These are phyloP conservation scores for Colletotrichum chrysophilum DNA, from an alignment of 2,329 filamentous ascomycete species.

Conservation along the genomic window DNA sequence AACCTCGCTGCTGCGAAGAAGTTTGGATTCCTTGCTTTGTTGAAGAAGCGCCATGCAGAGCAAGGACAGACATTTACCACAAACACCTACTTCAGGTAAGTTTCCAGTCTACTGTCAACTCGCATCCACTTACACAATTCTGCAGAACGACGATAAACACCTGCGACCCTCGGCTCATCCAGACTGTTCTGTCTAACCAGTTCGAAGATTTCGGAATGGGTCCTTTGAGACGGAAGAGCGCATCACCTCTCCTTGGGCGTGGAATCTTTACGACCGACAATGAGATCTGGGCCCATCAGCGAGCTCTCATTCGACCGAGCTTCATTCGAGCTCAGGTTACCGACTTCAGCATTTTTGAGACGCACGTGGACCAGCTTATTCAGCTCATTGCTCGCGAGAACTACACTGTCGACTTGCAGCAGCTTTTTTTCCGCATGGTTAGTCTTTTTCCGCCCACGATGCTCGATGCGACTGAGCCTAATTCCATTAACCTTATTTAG, in stretches of 20 bases:
- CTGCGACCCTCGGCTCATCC: constrained; percentile 56
- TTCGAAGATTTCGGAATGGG: constrained; percentile 55
- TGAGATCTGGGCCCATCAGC: constrained; percentile 48
- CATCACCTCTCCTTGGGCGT: constrained; percentile 39
- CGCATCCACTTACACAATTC: not conserved
- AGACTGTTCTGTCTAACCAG: constrained; percentile 56
- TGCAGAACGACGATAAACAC: constrained; percentile 22
- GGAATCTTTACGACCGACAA: constrained; percentile 54
- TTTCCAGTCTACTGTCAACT: not conserved
- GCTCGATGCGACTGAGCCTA: not conserved
- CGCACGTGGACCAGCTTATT: constrained; percentile 30
- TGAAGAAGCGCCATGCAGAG: not conserved
- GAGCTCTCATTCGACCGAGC: constrained; percentile 37
- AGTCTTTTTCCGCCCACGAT: not conserved
- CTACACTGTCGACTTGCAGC: constrained; percentile 50
- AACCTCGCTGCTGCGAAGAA: constrained; percentile 1
- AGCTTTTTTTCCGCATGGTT: constrained; percentile 53
- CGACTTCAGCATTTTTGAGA: constrained; percentile 32
- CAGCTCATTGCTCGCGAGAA: constrained; percentile 20
- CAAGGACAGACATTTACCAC: constrained; percentile 8
- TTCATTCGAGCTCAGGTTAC: constrained; percentile 37
- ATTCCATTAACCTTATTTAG: not conserved
- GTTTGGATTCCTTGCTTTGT: not conserved
- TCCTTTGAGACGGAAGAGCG: constrained; percentile 36
- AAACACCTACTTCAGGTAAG: not conserved